Evolutionary conservation across 129 eudicot species (phyloP), one percentile per base, ranked within the genome.

Genomic region (Ambrosia trifida): DNA sequence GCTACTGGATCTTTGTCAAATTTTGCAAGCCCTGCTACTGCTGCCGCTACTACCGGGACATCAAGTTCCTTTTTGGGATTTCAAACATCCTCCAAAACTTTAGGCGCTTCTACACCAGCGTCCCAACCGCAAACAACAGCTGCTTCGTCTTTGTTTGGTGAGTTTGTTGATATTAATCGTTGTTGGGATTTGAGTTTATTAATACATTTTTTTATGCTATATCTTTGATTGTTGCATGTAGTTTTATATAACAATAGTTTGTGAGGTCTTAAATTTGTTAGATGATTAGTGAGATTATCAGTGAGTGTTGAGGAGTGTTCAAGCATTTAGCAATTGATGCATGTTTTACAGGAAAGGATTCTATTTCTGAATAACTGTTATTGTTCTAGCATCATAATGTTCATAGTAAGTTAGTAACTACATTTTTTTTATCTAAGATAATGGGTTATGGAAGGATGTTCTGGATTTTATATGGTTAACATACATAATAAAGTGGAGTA

Each of bases 81-180:
- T 62, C 83, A 91, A 19, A 58, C 83, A 63, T 63, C 89, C 45
- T 53, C 79, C 41, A 88, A 81, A 75, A 14, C 84, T 68, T 31
- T 76, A 10, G 64, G 78, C 16, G 30, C 85, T 66, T 16, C 9
- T 70, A 62, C 86, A 46, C 46, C 85, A 19, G 61, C 81, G 4
- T 52, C 94, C 9, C 93, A 89, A 60, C 63, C 90, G 0, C 96
- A 89, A 20, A 57, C 88, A 3, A 78, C 83, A 38, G 68, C 77
- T 58, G 82, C 95, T 16, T 11, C 79, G 7, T 78, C 88, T 33
- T 72, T 83, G 63, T 84, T 87, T 81, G 88, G 96, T 89, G 57
- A 69, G 87, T 78, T 72, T 68, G 40, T 73, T 13, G 6, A 50
- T 41, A 16, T 63, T n/a, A 38, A 28, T 24, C 38, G 16, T 24